These are phyloP conservation scores for Orbilia blumenaviensis DNA, from an alignment of 2,329 filamentous ascomycete species.

Conservation along the genomic window DNA sequence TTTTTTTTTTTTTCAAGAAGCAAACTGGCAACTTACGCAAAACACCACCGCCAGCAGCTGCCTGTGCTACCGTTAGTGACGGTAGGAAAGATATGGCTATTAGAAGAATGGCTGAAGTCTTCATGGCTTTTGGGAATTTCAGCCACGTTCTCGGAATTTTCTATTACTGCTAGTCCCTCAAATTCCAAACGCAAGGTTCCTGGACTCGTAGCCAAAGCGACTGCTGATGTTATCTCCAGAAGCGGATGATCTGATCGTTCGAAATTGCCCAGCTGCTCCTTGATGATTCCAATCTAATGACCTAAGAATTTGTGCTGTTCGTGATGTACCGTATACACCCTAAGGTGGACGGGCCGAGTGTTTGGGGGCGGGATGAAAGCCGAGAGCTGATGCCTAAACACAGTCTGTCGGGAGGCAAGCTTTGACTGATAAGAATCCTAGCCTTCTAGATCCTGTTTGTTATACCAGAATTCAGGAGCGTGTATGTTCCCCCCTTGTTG, in stretches of 20 bases:
- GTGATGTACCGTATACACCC: background rate
- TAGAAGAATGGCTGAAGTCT: slow-evolving; percentile 8
- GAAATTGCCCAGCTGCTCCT: background rate
- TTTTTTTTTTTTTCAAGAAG: background rate
- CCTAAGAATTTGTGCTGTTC: background rate
- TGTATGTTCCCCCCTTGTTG: background rate
- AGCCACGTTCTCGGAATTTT: background rate
- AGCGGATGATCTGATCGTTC: background rate
- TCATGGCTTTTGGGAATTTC: slow-evolving; percentile 18
- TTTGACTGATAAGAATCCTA: background rate
- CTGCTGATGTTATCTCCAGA: background rate
- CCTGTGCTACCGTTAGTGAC: slow-evolving; percentile 36
- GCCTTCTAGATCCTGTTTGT: background rate
- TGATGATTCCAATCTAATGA: background rate
- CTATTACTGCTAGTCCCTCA: background rate
- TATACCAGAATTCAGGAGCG: background rate
- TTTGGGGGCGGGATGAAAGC: background rate
- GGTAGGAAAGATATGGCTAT: slow-evolving; percentile 26
- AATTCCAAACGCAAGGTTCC: background rate
- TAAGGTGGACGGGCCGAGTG: background rate
- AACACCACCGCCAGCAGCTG: slow-evolving; percentile 48
- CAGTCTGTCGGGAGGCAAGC: background rate
- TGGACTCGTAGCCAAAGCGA: background rate
- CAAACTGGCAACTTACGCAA: slow-evolving; percentile 31
- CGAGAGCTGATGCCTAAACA: slow-evolving; percentile 4